A percentile compares a stretch with the other conserved stretches of the same genome.
phyloP scores from a whole-genome alignment of 2,329 filamentous ascomycete genomes.

The Stachybotrys chlorohalonatus region DNA sequence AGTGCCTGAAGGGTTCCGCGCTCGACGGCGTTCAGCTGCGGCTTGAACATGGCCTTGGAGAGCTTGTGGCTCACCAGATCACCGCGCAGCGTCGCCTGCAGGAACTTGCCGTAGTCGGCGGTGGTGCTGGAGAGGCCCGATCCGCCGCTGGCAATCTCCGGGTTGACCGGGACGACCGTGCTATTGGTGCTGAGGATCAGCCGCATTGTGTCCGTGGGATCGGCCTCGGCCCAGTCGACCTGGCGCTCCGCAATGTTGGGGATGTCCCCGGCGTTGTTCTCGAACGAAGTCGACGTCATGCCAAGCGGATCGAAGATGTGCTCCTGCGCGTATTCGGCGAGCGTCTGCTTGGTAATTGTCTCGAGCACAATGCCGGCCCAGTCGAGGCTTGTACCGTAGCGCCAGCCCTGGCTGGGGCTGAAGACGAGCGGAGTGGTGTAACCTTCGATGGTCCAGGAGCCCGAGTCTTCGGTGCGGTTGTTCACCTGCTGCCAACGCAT shows the following conservation, averaged over 20 bases:
- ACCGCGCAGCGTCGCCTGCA: slow-evolving; percentile 14
- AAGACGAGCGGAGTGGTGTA: slow-evolving; percentile 26
- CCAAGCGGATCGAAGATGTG: slow-evolving; percentile 15
- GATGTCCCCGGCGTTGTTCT: slow-evolving; percentile 3
- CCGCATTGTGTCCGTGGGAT: slow-evolving; percentile 1
- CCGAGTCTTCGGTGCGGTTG: slow-evolving; percentile 13
- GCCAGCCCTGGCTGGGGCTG: slow-evolving; percentile 29
- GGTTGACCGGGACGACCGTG: slow-evolving; percentile 5
- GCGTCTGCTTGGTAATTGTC: slow-evolving; percentile 15
- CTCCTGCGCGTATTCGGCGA: slow-evolving; percentile 15
- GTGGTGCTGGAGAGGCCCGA: slow-evolving; percentile 22
- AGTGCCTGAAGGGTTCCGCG: not conserved
- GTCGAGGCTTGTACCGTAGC: slow-evolving; percentile 29
- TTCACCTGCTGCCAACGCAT: slow-evolving; percentile 17
- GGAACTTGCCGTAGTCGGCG: slow-evolving; percentile 18
- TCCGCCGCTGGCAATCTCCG: slow-evolving; percentile 22
- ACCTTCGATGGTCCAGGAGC: slow-evolving; percentile 16
- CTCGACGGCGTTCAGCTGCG: slow-evolving; percentile 14
- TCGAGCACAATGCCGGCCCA: slow-evolving; percentile 29
- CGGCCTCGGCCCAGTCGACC: slow-evolving; percentile 1
- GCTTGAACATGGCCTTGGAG: slow-evolving; percentile 16
- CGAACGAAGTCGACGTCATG: slow-evolving; percentile 15
- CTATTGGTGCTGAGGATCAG: slow-evolving; percentile 2
- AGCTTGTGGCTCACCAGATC: slow-evolving; percentile 11
- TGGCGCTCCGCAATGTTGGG: slow-evolving; percentile 2